Evolutionary conservation across 2,329 filamentous ascomycete species (phyloP).

Genomic region (Neobulgaria alba): DNA sequence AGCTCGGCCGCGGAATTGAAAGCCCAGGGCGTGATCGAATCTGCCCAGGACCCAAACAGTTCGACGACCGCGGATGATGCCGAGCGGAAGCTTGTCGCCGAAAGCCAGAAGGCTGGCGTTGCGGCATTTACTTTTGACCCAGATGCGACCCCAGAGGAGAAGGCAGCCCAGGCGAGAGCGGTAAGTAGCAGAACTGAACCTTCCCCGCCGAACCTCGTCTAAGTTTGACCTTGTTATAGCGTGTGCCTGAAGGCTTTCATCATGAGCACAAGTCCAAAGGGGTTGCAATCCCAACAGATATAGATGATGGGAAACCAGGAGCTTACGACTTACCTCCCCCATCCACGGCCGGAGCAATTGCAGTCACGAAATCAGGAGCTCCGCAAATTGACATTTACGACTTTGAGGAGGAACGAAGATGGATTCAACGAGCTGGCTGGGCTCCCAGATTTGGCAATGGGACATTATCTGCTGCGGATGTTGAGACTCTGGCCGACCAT

Average conservation of each 20-base stretch:
- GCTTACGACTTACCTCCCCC: conserved; percentile 72
- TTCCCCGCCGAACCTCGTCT: background rate
- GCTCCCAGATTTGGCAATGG: conserved; percentile 74
- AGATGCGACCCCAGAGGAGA: conserved; percentile 73
- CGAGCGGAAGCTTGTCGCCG: conserved; percentile 63
- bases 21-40: conserved; percentile 71
- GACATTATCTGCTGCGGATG: conserved; percentile 38
- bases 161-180: conserved; percentile 68
- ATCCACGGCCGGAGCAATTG: conserved; percentile 59
- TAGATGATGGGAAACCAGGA: conserved; percentile 59
- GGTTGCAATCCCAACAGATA: conserved; percentile 68
- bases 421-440: conserved; percentile 67
- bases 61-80: conserved; percentile 61
- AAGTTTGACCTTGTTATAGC: conserved; percentile 35
- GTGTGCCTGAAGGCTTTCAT: conserved; percentile 55
- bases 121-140: conserved; percentile 82
- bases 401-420: conserved; percentile 46
- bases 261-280: conserved; percentile 53
- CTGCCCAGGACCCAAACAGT: conserved; percentile 63
- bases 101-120: conserved; percentile 71
- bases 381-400: conserved; percentile 40
- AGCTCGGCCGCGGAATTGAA: conserved; percentile 57
- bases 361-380: conserved; percentile 40
- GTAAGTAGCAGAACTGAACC: conserved; percentile 42
- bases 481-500: conserved; percentile 72